Evolutionary conservation across 495 filamentous ascomycete genomes (phyloP).

Genomic region (Aspergillus diversus): DNA sequence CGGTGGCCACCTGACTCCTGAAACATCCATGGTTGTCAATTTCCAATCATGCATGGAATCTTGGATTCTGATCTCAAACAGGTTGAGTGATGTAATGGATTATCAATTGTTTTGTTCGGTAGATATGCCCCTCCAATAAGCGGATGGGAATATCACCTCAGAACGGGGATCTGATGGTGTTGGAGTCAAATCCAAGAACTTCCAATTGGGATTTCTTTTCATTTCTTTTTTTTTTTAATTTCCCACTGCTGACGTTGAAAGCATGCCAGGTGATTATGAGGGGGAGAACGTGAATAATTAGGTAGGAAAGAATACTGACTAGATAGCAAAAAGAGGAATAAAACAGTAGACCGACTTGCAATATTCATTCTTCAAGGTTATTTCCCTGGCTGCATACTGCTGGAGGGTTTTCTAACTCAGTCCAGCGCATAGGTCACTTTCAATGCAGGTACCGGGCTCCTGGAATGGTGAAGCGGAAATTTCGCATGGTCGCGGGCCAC

Average conservation of each 20-base stretch:
- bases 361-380: neutral
- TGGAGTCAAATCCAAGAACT: neutral
- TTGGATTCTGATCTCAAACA: neutral
- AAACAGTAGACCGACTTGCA: neutral
- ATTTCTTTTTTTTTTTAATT: neutral
- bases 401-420: neutral
- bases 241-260: neutral
- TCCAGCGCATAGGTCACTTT: neutral
- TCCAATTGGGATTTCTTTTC: neutral
- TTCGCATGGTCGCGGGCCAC: neutral
- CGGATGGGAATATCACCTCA: neutral
- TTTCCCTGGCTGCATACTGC: neutral
- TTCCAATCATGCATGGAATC: neutral
- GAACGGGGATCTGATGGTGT: neutral
- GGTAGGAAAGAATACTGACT: too few relatives aligned
- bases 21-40: neutral
- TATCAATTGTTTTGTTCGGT: too few relatives aligned
- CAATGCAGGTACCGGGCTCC: conserved; percentile 22
- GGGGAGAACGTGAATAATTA: neutral
- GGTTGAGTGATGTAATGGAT: neutral
- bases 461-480: conserved; percentile 11
- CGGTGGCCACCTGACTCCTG: conserved; percentile 1
- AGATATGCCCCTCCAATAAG: neutral
- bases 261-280: neutral
- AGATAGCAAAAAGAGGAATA: too few relatives aligned